phyloP scores from a whole-genome alignment of 2,329 filamentous ascomycete species.

The Penicillium olsonii region DNA sequence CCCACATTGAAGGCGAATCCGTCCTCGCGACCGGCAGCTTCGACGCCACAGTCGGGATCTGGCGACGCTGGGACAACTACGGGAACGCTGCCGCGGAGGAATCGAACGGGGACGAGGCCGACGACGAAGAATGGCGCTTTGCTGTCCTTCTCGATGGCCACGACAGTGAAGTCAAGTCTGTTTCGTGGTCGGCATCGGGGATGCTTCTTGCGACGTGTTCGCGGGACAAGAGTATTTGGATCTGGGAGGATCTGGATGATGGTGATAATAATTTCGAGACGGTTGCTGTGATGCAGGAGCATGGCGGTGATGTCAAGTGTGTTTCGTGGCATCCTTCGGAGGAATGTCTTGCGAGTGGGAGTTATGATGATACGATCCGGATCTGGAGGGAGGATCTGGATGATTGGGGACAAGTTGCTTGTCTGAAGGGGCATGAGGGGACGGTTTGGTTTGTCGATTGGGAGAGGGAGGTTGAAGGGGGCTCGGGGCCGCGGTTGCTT shows the following conservation, averaged over 20 bases:
- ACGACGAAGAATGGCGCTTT: slow-evolving; percentile 85
- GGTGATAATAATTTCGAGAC: slow-evolving; percentile 97
- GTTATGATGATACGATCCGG: slow-evolving; percentile 89
- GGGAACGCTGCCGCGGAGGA: slow-evolving; percentile 25
- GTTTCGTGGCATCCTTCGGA: slow-evolving; percentile 85
- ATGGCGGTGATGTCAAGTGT: slow-evolving; percentile 92
- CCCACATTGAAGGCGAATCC: slow-evolving; percentile 64
- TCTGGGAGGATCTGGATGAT: slow-evolving; percentile 89
- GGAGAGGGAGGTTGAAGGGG: slow-evolving; percentile 44
- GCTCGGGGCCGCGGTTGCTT: slow-evolving; percentile 61
- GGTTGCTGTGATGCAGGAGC: slow-evolving; percentile 89
- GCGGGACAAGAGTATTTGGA: slow-evolving; percentile 93
- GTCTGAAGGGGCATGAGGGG: slow-evolving; percentile 75
- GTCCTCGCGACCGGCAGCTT: slow-evolving; percentile 92
- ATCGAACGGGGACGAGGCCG: slow-evolving; percentile 53
- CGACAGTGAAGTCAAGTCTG: slow-evolving; percentile 89
- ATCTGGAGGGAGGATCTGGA: slow-evolving; percentile 89
- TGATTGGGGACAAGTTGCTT: slow-evolving; percentile 88
- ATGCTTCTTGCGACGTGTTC: slow-evolving; percentile 85
- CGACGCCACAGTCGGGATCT: slow-evolving; percentile 85
- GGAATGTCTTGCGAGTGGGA: slow-evolving; percentile 82
- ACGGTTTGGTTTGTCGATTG: slow-evolving; percentile 89
- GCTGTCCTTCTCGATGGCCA: slow-evolving; percentile 91
- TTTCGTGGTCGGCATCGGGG: slow-evolving; percentile 65
- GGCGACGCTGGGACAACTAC: slow-evolving; percentile 64